Conservation (phyloP, 176 grass and related monocot genomes). For the Bolboschoenus planiculmis region DNA sequence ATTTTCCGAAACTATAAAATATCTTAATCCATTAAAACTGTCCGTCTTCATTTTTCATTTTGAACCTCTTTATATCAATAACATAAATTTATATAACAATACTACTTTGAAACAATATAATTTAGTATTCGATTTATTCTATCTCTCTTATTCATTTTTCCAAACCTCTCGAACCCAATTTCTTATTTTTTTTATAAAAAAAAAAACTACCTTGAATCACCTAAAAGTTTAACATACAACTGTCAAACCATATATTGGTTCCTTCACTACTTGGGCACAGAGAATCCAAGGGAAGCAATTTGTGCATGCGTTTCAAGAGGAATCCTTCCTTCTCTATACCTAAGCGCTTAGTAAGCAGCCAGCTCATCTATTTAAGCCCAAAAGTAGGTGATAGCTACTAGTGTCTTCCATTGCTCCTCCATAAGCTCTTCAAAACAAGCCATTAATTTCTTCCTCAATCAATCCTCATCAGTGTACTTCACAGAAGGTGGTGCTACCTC, state of each 20-base stretch:
- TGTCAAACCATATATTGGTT: neutral
- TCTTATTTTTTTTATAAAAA: neutral
- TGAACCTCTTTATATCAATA: neutral
- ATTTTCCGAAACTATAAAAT: neutral
- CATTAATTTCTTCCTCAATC: neutral
- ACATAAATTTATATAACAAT: neutral
- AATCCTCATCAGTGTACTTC: neutral
- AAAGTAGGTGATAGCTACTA: neutral
- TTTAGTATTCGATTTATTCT: neutral
- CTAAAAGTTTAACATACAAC: neutral
- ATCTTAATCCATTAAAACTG: too few relatives aligned
- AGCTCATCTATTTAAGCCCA: constrained; percentile 19
- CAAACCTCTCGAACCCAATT: neutral
- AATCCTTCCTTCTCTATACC: neutral
- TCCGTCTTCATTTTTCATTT: too few relatives aligned
- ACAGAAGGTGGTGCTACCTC: neutral
- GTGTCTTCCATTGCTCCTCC: neutral
- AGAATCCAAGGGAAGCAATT: neutral
- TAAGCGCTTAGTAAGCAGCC: neutral
- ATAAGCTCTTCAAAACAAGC: neutral
- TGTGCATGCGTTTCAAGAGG: neutral
- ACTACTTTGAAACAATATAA: neutral
- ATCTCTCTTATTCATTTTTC: neutral
- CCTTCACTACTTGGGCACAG: neutral
- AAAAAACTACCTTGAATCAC: neutral